A percentile compares a stretch with the other conserved stretches of the same genome.
Evolutionary conservation across 306 rosid species (phyloP).

Genomic region (Cicer pinnatifidum): DNA sequence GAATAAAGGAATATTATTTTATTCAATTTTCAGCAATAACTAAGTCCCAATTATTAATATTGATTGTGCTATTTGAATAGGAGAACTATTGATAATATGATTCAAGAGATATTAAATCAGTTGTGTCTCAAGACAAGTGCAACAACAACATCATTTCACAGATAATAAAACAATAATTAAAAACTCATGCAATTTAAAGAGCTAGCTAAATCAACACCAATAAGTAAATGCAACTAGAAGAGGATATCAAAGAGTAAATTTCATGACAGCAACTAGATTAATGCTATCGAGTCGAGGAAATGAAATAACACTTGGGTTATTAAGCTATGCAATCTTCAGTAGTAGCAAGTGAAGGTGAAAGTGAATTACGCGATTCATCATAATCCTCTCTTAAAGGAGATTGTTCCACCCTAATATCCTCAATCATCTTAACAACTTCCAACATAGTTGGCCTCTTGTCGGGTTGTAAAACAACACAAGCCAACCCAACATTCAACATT

Average conservation of each 20-base stretch:
- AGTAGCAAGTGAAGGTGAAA: slow-evolving; percentile 85
- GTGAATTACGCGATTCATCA: slow-evolving; percentile 77
- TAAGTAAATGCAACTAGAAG: slow-evolving; percentile 13
- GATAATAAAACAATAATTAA: slow-evolving; percentile 18
- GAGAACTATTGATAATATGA: neutral
- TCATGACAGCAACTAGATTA: neutral
- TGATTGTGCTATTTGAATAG: neutral
- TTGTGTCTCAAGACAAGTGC: slow-evolving; percentile 18
- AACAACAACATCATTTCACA: slow-evolving; percentile 21
- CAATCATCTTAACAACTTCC: slow-evolving; percentile 86
- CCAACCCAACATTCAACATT: slow-evolving; percentile 81
- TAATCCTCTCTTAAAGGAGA: slow-evolving; percentile 86
- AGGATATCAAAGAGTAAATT: neutral
- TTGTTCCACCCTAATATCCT: slow-evolving; percentile 87
- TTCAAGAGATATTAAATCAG: neutral
- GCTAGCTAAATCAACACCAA: neutral
- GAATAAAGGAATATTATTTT: neutral
- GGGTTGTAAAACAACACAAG: slow-evolving; percentile 69
- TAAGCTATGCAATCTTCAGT: slow-evolving; percentile 75
- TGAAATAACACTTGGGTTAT: neutral
- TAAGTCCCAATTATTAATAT: neutral
- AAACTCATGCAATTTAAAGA: neutral
- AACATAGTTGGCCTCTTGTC: slow-evolving; percentile 86
- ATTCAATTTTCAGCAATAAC: neutral
- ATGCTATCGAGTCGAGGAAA: no score